Percentiles rank a stretch among this genome's conserved stretches.
Conservation (phyloP, 139 green algal genomes). For the Chlorella sp. region DNA sequence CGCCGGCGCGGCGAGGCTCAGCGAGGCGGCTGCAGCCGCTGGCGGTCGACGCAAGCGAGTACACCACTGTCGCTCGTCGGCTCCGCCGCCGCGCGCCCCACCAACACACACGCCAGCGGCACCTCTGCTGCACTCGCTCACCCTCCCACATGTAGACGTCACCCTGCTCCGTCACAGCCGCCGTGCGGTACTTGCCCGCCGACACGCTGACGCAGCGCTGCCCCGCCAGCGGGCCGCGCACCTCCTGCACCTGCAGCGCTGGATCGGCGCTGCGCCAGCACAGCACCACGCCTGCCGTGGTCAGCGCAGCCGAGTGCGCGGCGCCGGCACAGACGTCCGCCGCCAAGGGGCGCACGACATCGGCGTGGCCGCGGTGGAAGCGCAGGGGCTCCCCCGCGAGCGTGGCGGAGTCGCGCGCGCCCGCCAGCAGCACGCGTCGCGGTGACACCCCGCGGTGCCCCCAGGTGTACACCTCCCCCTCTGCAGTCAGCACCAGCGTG, state of each 20-base stretch:
- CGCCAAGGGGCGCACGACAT: constrained; percentile 66
- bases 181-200: constrained; percentile 87
- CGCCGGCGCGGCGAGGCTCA: too few relatives aligned
- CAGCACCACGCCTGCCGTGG: constrained; percentile 68
- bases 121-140: too few relatives aligned
- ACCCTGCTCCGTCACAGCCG: constrained; percentile 74
- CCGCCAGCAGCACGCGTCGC: constrained; percentile 60
- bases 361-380: constrained; percentile 74
- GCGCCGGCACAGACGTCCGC: constrained; percentile 70
- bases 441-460: constrained; percentile 77
- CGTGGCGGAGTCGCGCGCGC: constrained; percentile 15
- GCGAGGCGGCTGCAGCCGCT: too few relatives aligned
- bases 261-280: constrained; percentile 70
- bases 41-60: too few relatives aligned
- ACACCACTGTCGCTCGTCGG: too few relatives aligned
- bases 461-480: constrained; percentile 87
- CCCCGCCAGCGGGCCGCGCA: constrained; percentile 67
- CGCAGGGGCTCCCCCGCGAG: constrained; percentile 17
- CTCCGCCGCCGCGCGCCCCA: too few relatives aligned
- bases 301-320: constrained; percentile 69
- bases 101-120: too few relatives aligned
- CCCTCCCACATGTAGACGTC: constrained; percentile 89
- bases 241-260: constrained; percentile 58
- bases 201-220: constrained; percentile 51
- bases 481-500: constrained; percentile 74